Evolutionary conservation across 2,329 filamentous ascomycete genomes (phyloP).

Genomic region (Epichloe glyceriae): DNA sequence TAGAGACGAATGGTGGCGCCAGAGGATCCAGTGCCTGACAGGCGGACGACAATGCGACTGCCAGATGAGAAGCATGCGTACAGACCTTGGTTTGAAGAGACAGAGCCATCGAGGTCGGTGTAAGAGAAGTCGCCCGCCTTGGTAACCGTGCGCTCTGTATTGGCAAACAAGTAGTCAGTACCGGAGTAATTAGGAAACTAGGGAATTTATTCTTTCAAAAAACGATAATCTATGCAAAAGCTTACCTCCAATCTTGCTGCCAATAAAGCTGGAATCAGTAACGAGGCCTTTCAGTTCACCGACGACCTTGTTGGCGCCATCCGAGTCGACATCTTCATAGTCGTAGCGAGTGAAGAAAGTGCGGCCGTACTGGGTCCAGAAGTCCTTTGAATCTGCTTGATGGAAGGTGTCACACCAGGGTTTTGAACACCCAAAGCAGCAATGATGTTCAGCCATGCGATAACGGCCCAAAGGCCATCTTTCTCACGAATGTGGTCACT

Average conservation of each 20-base stretch:
- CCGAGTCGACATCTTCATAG: conserved; percentile 88
- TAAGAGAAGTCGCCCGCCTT: conserved; percentile 96
- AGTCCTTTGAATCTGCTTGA: conserved; percentile 93
- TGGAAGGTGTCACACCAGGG: conserved; percentile 71
- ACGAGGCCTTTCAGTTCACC: conserved; percentile 69
- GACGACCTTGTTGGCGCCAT: conserved; percentile 83
- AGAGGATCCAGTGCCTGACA: conserved; percentile 89
- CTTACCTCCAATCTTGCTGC: conserved; percentile 63
- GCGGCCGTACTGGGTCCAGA: conserved; percentile 91
- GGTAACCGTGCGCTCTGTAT: conserved; percentile 58
- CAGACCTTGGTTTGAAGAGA: conserved; percentile 90
- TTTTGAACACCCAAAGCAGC: conserved; percentile 80
- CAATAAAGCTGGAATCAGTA: conserved; percentile 60
- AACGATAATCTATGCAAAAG: not conserved
- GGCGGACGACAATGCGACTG: conserved; percentile 84
- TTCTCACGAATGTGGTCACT: conserved; percentile 99
- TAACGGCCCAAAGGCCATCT: conserved; percentile 93
- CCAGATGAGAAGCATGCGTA: conserved; percentile 91
- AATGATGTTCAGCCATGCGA: conserved; percentile 98
- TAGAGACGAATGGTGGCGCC: conserved; percentile 95
- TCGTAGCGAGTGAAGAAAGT: conserved; percentile 99
- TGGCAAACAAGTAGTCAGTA: conserved; percentile 1
- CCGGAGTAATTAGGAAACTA: not conserved
- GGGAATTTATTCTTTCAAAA: too few species aligned
- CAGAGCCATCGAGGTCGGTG: conserved; percentile 94